Evolutionary conservation across 305 asterid species (phyloP).

Genomic region (Striga hermonthica): DNA sequence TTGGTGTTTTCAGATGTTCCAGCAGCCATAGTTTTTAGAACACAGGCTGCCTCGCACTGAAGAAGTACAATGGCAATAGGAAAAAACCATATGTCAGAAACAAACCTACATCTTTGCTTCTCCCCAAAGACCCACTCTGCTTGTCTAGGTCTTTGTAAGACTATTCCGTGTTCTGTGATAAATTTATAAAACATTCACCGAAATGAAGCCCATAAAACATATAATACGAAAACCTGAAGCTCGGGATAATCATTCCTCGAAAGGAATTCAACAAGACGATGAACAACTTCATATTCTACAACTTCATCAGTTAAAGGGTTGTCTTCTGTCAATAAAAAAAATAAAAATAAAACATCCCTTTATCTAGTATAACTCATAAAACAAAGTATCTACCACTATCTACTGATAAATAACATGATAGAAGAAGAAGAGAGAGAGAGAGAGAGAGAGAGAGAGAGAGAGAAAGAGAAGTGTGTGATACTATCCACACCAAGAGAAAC

Average conservation of each 20-base stretch:
- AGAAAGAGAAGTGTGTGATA: too few relatives aligned
- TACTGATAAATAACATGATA: too few relatives aligned
- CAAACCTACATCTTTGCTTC: too few relatives aligned
- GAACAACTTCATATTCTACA: conserved; percentile 20
- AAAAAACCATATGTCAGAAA: too few relatives aligned
- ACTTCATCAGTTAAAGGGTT: conserved; percentile 16
- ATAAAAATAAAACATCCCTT: too few relatives aligned
- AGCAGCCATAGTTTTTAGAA: conserved; percentile 1
- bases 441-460: too few relatives aligned
- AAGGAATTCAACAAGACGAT: conserved; percentile 23
- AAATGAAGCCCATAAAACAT: neutral
- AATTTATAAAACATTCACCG: too few relatives aligned
- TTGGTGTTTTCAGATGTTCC: conserved; percentile 19
- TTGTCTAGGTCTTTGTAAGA: too few relatives aligned
- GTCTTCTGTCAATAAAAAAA: conserved; percentile 11
- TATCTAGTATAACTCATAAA: neutral
- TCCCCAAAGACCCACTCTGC: neutral
- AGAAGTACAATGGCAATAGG: neutral
- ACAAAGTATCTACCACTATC: neutral
- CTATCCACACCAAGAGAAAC: conserved; percentile 13
- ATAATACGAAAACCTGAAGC: conserved; percentile 10
- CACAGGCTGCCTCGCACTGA: neutral
- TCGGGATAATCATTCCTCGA: neutral
- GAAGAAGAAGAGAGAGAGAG: neutral
- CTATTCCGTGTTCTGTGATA: too few relatives aligned